A percentile compares a stretch with the other conserved stretches of the same genome.
These are phyloP conservation scores for Penicillium sp. DNA, from an alignment of 2,329 filamentous ascomycete genomes.

Conservation along the genomic window DNA sequence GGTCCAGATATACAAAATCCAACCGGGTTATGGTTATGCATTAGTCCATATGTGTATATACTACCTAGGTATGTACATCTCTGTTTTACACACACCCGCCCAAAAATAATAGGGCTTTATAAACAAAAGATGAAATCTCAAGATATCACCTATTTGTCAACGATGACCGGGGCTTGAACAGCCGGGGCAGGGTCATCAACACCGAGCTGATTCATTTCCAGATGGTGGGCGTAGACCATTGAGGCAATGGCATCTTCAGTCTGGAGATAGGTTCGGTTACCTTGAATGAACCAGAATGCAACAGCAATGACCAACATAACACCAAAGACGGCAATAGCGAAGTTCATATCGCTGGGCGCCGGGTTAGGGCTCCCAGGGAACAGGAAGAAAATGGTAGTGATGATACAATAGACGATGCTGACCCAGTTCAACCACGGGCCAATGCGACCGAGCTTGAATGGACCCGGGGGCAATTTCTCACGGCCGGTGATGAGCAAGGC, in stretches of 20 bases:
- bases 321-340: conserved; percentile 58
- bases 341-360: conserved; percentile 55
- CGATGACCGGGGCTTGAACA: neutral
- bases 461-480: conserved; percentile 50
- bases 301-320: conserved; percentile 54
- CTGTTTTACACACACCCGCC: neutral
- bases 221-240: conserved; percentile 30
- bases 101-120: neutral
- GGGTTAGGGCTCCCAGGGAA: conserved; percentile 52
- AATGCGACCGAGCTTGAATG: conserved; percentile 49
- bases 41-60: neutral
- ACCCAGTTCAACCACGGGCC: conserved; percentile 50
- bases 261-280: conserved; percentile 42
- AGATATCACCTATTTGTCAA: neutral
- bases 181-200: neutral
- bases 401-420: conserved; percentile 52
- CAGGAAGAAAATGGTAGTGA: conserved; percentile 58
- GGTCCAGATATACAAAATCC: neutral
- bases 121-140: neutral
- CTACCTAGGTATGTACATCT: neutral
- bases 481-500: conserved; percentile 53
- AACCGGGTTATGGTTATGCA: neutral
- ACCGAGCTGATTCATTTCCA: conserved; percentile 20
- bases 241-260: conserved; percentile 32
- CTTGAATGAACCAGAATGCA: conserved; percentile 54